Conservation (phyloP, 257 asterid species). For the Knoxia roxburghii region DNA sequence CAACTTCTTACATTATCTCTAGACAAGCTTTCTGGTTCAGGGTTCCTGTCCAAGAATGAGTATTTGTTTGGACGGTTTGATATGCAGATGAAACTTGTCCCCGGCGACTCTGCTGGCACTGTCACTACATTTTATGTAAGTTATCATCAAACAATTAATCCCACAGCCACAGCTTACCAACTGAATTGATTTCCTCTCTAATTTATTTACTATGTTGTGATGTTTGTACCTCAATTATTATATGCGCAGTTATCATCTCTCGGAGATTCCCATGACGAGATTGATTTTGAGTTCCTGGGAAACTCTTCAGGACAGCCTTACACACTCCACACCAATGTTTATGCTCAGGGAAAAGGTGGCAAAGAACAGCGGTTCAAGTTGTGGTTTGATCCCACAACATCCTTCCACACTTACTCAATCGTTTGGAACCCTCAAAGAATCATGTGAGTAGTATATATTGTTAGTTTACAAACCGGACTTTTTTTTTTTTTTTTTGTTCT, state of each 20-base stretch:
- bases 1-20: slow-evolving; percentile 2
- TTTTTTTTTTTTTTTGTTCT: too few relatives aligned
- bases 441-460: slow-evolving; percentile 16
- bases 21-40: slow-evolving; percentile 2
- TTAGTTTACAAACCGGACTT: not conserved
- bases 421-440: slow-evolving; percentile 37
- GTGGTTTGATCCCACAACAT: slow-evolving; percentile 34
- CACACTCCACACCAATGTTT: slow-evolving; percentile 37
- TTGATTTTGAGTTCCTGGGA: slow-evolving; percentile 35
- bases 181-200: too few relatives aligned
- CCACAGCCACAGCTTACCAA: too few relatives aligned
- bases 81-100: slow-evolving; percentile 38
- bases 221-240: not conserved
- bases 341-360: slow-evolving; percentile 29
- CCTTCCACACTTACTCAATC: slow-evolving; percentile 33
- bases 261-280: slow-evolving; percentile 29
- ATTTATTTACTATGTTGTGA: too few relatives aligned
- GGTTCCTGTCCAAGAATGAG: slow-evolving; percentile 7
- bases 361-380: slow-evolving; percentile 32
- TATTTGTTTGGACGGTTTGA: slow-evolving; percentile 44
- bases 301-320: slow-evolving; percentile 32
- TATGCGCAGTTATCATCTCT: slow-evolving; percentile 30
- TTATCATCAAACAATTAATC: not conserved
- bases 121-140: slow-evolving; percentile 24
- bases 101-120: slow-evolving; percentile 45